Conservation (phyloP, 2,329 filamentous ascomycete species). For the Microdochium trichocladiopsis region DNA sequence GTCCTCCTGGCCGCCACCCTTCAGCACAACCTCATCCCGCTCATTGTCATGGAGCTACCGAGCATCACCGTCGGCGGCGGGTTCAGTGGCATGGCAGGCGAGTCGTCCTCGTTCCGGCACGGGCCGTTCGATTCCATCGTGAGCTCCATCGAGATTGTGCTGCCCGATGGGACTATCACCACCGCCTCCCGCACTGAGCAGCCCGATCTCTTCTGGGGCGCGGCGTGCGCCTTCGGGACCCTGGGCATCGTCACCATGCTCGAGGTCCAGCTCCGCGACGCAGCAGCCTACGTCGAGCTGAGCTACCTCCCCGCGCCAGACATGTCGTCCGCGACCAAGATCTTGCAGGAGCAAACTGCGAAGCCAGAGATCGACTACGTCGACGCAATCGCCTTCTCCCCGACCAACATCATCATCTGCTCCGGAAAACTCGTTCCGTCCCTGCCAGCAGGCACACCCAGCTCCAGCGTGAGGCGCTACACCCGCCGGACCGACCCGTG, state of each 20-base stretch:
- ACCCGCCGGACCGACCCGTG: slow-evolving; percentile 57
- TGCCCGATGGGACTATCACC: slow-evolving; percentile 51
- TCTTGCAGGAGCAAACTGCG: slow-evolving; percentile 34
- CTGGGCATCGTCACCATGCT: slow-evolving; percentile 59
- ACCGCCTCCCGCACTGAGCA: slow-evolving; percentile 46
- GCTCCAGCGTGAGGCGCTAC: slow-evolving; percentile 31
- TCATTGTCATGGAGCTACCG: slow-evolving; percentile 65
- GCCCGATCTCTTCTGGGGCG: slow-evolving; percentile 56
- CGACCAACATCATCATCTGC: slow-evolving; percentile 49
- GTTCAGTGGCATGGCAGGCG: slow-evolving; percentile 60
- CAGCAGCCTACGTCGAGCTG: slow-evolving; percentile 48
- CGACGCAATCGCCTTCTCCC: slow-evolving; percentile 60
- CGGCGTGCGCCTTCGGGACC: slow-evolving; percentile 59
- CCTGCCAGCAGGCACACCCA: slow-evolving; percentile 15
- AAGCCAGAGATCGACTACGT: slow-evolving; percentile 52
- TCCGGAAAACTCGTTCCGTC: slow-evolving; percentile 48
- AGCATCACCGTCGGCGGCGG: slow-evolving; percentile 66
- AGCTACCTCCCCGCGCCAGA: slow-evolving; percentile 43
- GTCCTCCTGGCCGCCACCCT: slow-evolving; percentile 50
- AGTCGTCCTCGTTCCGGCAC: slow-evolving; percentile 61
- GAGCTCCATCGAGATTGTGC: slow-evolving; percentile 56
- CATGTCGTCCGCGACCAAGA: slow-evolving; percentile 27
- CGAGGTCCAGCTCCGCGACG: slow-evolving; percentile 50
- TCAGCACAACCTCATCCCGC: slow-evolving; percentile 49
- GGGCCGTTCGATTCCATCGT: slow-evolving; percentile 60